phyloP scores from a whole-genome alignment of 305 asterid genomes.

The Striga hermonthica region DNA sequence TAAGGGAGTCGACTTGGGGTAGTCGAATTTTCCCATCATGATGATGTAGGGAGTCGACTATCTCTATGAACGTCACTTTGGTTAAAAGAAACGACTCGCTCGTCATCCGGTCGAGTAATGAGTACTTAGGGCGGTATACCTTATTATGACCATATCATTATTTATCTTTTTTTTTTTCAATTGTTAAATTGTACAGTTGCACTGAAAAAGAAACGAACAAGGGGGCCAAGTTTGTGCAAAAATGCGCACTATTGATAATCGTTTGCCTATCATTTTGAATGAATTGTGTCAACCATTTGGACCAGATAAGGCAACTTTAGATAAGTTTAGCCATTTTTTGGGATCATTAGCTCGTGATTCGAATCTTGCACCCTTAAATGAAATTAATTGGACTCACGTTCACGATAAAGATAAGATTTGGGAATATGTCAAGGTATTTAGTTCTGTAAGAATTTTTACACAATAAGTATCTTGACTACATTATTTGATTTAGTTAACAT shows the following conservation, averaged over 20 bases:
- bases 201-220: not conserved
- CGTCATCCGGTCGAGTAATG: no score
- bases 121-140: no score
- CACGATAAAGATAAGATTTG: not conserved
- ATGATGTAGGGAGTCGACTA: no score
- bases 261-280: conserved; percentile 4
- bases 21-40: no score
- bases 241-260: not conserved
- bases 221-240: not conserved
- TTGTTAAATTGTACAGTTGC: not conserved
- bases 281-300: conserved; percentile 5
- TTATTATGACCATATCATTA: no score
- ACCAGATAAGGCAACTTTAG: not conserved
- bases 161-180: not conserved
- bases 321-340: not conserved
- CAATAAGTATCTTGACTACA: not conserved
- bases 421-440: conserved; percentile 9
- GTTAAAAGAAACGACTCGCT: no score
- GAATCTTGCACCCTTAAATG: not conserved
- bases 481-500: not conserved
- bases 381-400: not conserved
- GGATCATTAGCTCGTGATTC: conserved; percentile 2
- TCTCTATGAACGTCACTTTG: no score
- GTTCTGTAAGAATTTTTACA: not conserved
- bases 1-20: no score